These are phyloP conservation scores for Artemisia annua DNA, from an alignment of 129 eudicot species.

Conservation along the genomic window DNA sequence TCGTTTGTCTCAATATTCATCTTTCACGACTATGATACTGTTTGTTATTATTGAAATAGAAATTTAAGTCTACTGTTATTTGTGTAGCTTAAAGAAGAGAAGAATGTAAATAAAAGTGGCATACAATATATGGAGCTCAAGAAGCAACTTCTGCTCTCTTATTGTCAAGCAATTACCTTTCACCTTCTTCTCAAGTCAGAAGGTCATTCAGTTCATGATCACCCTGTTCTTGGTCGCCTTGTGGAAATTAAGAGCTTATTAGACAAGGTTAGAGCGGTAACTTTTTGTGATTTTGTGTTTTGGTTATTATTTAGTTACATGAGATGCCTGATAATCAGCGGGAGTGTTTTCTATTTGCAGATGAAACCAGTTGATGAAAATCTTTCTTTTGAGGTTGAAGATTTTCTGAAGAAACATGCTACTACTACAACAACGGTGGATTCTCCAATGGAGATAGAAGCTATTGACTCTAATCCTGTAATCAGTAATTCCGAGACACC, in stretches of 20 bases:
- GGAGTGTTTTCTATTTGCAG: constrained; percentile 38
- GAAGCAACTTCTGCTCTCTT: constrained; percentile 63
- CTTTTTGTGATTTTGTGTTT: background rate
- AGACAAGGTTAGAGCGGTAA: constrained; percentile 57
- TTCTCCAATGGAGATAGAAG: constrained; percentile 31
- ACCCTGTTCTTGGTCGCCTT: constrained; percentile 88
- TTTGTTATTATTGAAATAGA: background rate
- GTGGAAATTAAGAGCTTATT: constrained; percentile 80
- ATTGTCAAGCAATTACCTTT: constrained; percentile 87
- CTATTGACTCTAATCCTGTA: constrained; percentile 31
- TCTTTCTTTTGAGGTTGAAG: constrained; percentile 61
- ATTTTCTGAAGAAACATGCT: constrained; percentile 31
- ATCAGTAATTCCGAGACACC: constrained; percentile 18
- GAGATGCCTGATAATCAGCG: background rate
- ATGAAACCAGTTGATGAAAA: constrained; percentile 73
- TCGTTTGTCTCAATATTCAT: constrained; percentile 10
- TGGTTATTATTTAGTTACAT: background rate
- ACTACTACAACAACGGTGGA: constrained; percentile 24
- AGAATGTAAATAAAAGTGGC: constrained; percentile 51
- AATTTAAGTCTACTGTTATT: background rate
- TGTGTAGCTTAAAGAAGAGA: constrained; percentile 53
- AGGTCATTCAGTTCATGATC: constrained; percentile 88
- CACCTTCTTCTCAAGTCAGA: constrained; percentile 93
- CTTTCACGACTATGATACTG: background rate
- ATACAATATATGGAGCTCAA: constrained; percentile 82